Evolutionary conservation across 2,329 filamentous ascomycete genomes (phyloP).

Genomic region (Venturia asperata): DNA sequence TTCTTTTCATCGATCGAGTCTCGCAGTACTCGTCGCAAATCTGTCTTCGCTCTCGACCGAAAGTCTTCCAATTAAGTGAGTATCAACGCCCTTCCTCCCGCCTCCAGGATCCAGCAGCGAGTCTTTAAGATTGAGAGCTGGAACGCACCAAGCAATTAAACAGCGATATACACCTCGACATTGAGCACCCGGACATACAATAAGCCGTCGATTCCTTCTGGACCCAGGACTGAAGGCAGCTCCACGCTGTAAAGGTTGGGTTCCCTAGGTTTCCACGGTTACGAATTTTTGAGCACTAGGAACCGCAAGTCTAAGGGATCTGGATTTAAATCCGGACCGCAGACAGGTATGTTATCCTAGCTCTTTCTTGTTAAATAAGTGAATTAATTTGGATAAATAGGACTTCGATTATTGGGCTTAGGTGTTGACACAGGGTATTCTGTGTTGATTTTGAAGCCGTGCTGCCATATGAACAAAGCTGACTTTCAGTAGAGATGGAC

Average conservation of each 20-base stretch:
- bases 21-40: neutral
- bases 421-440: neutral
- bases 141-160: neutral
- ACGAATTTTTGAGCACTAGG: neutral
- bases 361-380: neutral
- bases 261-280: neutral
- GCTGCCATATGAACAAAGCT: neutral
- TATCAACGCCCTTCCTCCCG: neutral
- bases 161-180: neutral
- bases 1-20: neutral
- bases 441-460: slow-evolving; percentile 2
- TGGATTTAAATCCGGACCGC: neutral
- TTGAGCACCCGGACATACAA: neutral
- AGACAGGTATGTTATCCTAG: neutral
- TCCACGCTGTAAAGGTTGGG: neutral
- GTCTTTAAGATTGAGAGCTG: neutral
- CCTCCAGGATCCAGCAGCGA: neutral
- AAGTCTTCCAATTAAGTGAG: neutral
- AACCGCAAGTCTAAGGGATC: neutral
- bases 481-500: slow-evolving; percentile 7
- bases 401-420: neutral
- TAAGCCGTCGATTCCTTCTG: neutral
- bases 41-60: neutral
- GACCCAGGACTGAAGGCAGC: neutral
- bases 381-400: neutral